Conservation (phyloP, 108 stramenopile species). For the Skeletonema potamos region DNA sequence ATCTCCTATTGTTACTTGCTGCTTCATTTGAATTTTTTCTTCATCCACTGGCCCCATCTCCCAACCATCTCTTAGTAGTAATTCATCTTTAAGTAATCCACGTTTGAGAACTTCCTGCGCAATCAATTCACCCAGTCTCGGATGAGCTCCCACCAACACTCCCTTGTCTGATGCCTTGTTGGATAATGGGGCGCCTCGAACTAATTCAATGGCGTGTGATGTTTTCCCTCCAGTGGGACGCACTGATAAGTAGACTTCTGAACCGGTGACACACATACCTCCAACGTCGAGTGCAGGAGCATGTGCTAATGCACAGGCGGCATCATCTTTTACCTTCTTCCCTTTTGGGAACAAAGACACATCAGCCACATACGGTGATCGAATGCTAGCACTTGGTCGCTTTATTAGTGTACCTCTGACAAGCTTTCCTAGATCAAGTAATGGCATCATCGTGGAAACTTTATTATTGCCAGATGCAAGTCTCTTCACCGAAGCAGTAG, state of each 20-base stretch:
- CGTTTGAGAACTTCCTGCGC: slow-evolving; percentile 32
- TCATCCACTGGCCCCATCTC: slow-evolving; percentile 25
- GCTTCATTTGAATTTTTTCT: slow-evolving; percentile 14
- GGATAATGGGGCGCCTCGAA: slow-evolving; percentile 1
- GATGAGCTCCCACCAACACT: slow-evolving; percentile 47
- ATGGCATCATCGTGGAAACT: slow-evolving; percentile 9
- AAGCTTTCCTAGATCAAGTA: slow-evolving; percentile 35
- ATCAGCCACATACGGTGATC: slow-evolving; percentile 52
- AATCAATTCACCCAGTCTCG: slow-evolving; percentile 36
- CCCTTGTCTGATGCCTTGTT: neutral
- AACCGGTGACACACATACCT: slow-evolving; percentile 34
- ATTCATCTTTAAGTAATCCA: slow-evolving; percentile 27
- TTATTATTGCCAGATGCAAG: too few species aligned
- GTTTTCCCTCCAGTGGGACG: slow-evolving; percentile 43
- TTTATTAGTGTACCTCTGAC: slow-evolving; percentile 30
- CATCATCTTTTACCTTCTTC: neutral
- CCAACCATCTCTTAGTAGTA: slow-evolving; percentile 15
- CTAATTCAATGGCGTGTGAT: slow-evolving; percentile 51
- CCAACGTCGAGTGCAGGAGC: slow-evolving; percentile 49
- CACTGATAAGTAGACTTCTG: slow-evolving; percentile 24
- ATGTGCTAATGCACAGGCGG: slow-evolving; percentile 25
- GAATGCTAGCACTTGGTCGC: slow-evolving; percentile 30
- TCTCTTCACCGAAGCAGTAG: too few species aligned
- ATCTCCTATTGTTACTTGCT: slow-evolving; percentile 42
- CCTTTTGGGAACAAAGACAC: slow-evolving; percentile 17